These are phyloP conservation scores for Saccharomyces kudriavzevii DNA, from an alignment of 805 yeast species.

Conservation along the genomic window DNA sequence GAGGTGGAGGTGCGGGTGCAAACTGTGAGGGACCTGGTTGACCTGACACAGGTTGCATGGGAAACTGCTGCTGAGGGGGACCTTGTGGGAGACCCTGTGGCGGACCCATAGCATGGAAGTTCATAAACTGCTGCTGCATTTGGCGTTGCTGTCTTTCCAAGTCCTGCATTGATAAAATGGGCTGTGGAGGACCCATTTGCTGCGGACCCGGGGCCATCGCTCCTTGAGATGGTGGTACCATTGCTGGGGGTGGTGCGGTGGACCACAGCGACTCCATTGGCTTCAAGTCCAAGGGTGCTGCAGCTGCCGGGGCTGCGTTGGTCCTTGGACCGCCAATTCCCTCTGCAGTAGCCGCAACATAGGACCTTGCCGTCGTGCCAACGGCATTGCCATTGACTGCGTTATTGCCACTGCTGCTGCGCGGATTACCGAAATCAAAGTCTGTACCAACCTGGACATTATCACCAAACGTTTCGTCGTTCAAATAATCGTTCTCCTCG, in stretches of 20 bases:
- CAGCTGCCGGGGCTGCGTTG: conserved; percentile 9
- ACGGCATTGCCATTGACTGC: not conserved
- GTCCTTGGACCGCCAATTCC: conserved; percentile 7
- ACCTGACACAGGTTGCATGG: conserved; percentile 2
- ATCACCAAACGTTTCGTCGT: conserved; percentile 29
- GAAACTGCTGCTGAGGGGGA: conserved; percentile 26
- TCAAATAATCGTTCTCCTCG: conserved; percentile 57
- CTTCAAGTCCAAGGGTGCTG: conserved; percentile 34
- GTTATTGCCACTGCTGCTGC: conserved; percentile 11
- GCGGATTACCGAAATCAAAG: conserved; percentile 29
- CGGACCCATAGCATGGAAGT: conserved; percentile 16
- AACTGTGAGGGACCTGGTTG: conserved; percentile 2
- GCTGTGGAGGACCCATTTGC: conserved; percentile 8
- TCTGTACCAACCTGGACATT: conserved; percentile 28
- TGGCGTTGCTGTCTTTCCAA: conserved; percentile 55
- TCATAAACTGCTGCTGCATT: conserved; percentile 23
- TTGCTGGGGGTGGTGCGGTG: conserved; percentile 6
- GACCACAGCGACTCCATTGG: conserved; percentile 73
- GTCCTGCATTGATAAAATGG: conserved; percentile 68
- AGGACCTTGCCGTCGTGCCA: conserved; percentile 11
- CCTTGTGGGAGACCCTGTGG: conserved; percentile 25
- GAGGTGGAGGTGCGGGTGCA: conserved; percentile 5
- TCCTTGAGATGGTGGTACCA: not conserved
- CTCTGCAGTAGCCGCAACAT: conserved; percentile 26
- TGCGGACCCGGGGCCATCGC: conserved; percentile 8